Conservation (phyloP, 2,329 filamentous ascomycete species). For the Sclerotinia nivalis region DNA sequence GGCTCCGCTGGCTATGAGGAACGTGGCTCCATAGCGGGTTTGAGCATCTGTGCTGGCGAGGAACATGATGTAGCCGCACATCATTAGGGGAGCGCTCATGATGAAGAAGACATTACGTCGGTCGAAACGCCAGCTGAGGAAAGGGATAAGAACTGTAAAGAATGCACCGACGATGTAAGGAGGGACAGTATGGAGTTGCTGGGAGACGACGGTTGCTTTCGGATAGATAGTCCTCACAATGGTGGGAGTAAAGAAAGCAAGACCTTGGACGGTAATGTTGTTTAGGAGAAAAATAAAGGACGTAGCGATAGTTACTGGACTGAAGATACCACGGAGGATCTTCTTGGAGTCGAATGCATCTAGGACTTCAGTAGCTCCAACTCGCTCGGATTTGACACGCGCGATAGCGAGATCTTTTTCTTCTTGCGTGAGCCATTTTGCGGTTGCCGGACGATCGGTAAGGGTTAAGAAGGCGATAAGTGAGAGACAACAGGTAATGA, state of each 20-base stretch:
- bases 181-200: constrained; percentile 70
- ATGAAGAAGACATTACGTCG: constrained; percentile 62
- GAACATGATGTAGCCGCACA: constrained; percentile 72
- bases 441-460: constrained; percentile 68
- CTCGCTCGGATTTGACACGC: constrained; percentile 67
- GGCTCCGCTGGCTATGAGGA: constrained; percentile 64
- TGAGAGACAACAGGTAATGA: constrained; percentile 58
- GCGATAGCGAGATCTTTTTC: constrained; percentile 68
- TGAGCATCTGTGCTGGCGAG: constrained; percentile 53
- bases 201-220: constrained; percentile 54
- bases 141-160: constrained; percentile 63
- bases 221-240: constrained; percentile 71
- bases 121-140: constrained; percentile 62
- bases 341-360: constrained; percentile 63
- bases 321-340: constrained; percentile 61
- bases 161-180: constrained; percentile 69
- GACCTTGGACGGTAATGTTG: constrained; percentile 67
- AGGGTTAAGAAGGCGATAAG: constrained; percentile 64
- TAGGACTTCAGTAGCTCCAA: constrained; percentile 61
- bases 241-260: constrained; percentile 70
- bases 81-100: constrained; percentile 60
- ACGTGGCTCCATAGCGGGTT: constrained; percentile 69
- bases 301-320: constrained; percentile 59
- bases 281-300: constrained; percentile 48
- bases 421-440: constrained; percentile 63